Conservation (phyloP, 148 eudicot species). For the Salicornia ramosissima region DNA sequence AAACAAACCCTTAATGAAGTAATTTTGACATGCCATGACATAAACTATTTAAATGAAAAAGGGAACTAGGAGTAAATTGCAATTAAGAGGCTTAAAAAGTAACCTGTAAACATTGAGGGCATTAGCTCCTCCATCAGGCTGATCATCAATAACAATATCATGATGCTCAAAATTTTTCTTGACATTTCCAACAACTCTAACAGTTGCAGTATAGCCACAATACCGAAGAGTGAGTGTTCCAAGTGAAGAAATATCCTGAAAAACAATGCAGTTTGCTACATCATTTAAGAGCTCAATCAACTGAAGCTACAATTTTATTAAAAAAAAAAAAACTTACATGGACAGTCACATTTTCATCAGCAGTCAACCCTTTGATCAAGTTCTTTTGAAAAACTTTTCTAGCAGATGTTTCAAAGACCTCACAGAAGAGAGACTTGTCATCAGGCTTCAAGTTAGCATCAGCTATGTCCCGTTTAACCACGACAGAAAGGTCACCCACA, state of each 20-base stretch:
- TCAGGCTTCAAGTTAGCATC: constrained; percentile 60
- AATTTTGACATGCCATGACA: neutral
- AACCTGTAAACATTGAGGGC: constrained; percentile 92
- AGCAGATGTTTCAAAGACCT: constrained; percentile 34
- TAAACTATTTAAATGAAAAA: neutral
- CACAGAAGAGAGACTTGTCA: constrained; percentile 38
- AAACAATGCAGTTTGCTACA: constrained; percentile 8
- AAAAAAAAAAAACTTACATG: constrained; percentile 45
- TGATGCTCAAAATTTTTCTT: constrained; percentile 41
- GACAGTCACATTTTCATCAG: constrained; percentile 91
- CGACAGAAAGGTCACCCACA: constrained; percentile 69
- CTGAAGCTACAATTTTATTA: neutral
- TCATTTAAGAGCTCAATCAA: constrained; percentile 11
- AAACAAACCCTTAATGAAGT: neutral
- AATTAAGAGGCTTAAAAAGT: neutral
- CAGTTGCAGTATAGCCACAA: constrained; percentile 78
- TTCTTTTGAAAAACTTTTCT: constrained; percentile 48
- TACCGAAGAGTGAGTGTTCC: constrained; percentile 66
- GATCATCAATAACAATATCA: constrained; percentile 81
- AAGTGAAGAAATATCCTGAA: constrained; percentile 79
- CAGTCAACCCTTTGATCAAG: constrained; percentile 87
- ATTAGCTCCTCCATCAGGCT: constrained; percentile 93
- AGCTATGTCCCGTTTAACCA: constrained; percentile 56
- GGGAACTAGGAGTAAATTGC: neutral
- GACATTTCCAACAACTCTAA: constrained; percentile 67